Base-by-base conservation (phyloP, 2,329 filamentous ascomycete species). In the Pestalotiopsis sp. region DNA sequence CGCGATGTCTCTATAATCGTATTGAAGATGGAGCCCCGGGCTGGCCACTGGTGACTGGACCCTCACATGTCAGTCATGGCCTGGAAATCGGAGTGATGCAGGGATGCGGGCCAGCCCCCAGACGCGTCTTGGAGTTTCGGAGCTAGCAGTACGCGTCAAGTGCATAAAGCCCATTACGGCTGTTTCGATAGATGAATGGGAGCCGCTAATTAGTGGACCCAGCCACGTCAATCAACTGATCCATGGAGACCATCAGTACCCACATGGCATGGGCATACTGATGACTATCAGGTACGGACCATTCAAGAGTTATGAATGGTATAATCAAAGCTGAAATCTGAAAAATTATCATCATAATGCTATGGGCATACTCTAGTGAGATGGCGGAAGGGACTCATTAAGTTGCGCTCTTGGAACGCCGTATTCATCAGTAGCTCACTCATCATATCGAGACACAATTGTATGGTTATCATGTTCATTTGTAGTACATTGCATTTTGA, bases 401-500 rank as follows among this genome's bases (percentile, higher is more conserved):
- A 9, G 7, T 36, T 9, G 31, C 31, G 6, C 27, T 31, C 27
- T 31, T 31, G 27, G 27, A 31, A 7, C 27, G 27, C 27, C 27
- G 9, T 2, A 36, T 9, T 36, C 31, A 36, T 36, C 7, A 9
- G 31, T 9, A 9, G 31, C 2, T 9, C 31, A 36, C 31, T 36
- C 31, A 36, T 36, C 27, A 31, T 31, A 7, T 31, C 31, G 31
- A 27, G 13, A 25, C 57, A 27, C 27, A 14, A 39, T 14, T 41
- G 12, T 38, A 38, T 25, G 20, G 25, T 64, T 64, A 64, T 62
- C 61, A 39, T 64, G 39, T 36, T 64, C 61, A 64, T 64, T 64
- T 62, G 45, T 64, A 64, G 61, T 64, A 64, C 61, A 64, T n/a
- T 64, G 41, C 38, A 39, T 27, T 64, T 23, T 31, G 49, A n/a